Conservation (phyloP, 2,329 filamentous ascomycete genomes). For the Cladosporium austrohemisphaericum region DNA sequence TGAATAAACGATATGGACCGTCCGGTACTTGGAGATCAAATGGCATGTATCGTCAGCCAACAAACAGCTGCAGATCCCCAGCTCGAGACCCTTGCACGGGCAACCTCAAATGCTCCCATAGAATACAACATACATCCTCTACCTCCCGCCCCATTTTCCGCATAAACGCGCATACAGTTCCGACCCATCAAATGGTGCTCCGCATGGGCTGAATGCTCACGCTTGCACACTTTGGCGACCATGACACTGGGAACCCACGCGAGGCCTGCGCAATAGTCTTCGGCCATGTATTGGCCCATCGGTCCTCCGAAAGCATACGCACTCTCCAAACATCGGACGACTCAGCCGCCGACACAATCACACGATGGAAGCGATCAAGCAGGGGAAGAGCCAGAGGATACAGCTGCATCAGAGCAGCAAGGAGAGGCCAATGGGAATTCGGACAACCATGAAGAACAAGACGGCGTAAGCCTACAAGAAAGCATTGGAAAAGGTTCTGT, state of each 20-base stretch:
- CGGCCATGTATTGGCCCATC: conserved; percentile 83
- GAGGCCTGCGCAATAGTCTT: conserved; percentile 3
- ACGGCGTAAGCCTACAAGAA: neutral
- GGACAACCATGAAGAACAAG: neutral
- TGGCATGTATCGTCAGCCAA: too few relatives aligned
- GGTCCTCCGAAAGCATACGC: conserved; percentile 80
- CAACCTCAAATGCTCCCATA: too few relatives aligned
- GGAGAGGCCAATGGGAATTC: neutral
- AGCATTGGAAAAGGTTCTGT: neutral
- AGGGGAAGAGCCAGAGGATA: conserved; percentile 14
- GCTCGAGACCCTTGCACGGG: too few relatives aligned
- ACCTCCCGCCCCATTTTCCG: too few relatives aligned
- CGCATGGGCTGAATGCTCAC: neutral
- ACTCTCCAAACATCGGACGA: conserved; percentile 61
- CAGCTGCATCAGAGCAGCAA: conserved; percentile 6
- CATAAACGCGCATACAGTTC: too few relatives aligned
- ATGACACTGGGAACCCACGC: neutral
- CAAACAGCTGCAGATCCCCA: too few relatives aligned
- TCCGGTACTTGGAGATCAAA: too few relatives aligned
- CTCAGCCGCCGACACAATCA: conserved; percentile 51
- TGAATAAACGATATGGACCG: too few relatives aligned
- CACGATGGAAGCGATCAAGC: conserved; percentile 51
- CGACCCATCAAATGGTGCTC: neutral
- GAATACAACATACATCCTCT: too few relatives aligned
- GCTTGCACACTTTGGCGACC: neutral